These are phyloP conservation scores for Pythium brachiatum DNA, from an alignment of 352 stramenopile species.

Conservation along the genomic window DNA sequence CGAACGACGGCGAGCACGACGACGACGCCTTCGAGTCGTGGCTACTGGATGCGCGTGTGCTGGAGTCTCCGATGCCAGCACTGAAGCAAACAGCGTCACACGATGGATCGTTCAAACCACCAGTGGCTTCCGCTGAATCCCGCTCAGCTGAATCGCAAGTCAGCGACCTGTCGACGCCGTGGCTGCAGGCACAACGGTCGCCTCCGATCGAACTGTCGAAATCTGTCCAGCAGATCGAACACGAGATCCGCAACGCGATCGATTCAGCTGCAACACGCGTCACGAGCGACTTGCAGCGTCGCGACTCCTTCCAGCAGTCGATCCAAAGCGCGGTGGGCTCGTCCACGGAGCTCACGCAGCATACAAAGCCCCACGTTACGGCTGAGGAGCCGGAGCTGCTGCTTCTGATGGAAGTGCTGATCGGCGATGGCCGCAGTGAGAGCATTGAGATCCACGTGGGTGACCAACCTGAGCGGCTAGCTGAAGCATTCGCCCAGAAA, in stretches of 20 bases:
- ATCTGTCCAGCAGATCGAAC: slow-evolving; percentile 50
- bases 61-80: background rate
- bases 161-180: slow-evolving; percentile 9
- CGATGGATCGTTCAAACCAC: background rate
- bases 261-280: slow-evolving; percentile 46
- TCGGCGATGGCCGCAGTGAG: slow-evolving; percentile 60
- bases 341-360: background rate
- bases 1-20: slow-evolving; percentile 4
- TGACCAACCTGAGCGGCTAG: slow-evolving; percentile 46
- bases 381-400: slow-evolving; percentile 40
- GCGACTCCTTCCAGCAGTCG: slow-evolving; percentile 32
- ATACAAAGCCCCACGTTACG: background rate
- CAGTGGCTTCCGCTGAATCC: background rate
- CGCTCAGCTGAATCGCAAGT: background rate
- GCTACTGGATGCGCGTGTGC: slow-evolving; percentile 15
- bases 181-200: slow-evolving; percentile 13
- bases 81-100: background rate
- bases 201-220: slow-evolving; percentile 18
- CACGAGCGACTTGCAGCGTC: slow-evolving; percentile 32
- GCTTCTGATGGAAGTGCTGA: slow-evolving; percentile 76
- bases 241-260: slow-evolving; percentile 56
- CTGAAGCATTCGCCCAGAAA: slow-evolving; percentile 44
- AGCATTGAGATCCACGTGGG: slow-evolving; percentile 65
- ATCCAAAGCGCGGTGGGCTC: background rate
- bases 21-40: slow-evolving; percentile 21